Evolutionary conservation across 352 stramenopile species (phyloP), one percentile per base, ranked within the genome.

Genomic region (Phytophthora europaea): DNA sequence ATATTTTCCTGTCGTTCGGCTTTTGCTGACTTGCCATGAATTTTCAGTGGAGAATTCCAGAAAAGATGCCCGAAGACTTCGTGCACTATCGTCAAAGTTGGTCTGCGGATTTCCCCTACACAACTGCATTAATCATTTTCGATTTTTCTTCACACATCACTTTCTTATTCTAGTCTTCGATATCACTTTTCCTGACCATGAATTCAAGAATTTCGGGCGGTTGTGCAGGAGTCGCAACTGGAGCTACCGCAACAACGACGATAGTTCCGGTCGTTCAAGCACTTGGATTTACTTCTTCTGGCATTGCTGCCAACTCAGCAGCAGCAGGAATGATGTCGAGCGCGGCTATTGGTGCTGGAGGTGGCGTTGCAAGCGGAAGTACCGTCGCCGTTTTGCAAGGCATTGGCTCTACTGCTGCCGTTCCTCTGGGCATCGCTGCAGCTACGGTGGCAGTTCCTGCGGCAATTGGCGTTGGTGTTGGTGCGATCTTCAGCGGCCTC

Each of bases 391-490:
- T 50, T n/a, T 22, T 50, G 43, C 43, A 50, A 9, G 18, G 15
- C 8, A 50, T 50, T 20, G 43, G 43, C 4, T 6, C 43, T 12
- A 22, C 43, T 50, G 43, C 0, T 20, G 7, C 43, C 16, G 45
- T 64, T 3, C 45, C 55, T 6, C 10, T 65, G 16, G 64, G 43
- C 1, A 47, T 71, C 43, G 55, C 54, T 15, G 64, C 54, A 22
- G 43, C 34, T 6, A 68, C 51, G 9, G 53, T 63, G 9, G 64
- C 31, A 34, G 45, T 20, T 4, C 53, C 64, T 16, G 45, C 43
- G 15, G 54, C 43, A 15, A 47, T 65, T 13, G 53, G 38, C 13
- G 4, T 59, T 1, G 53, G 63, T 18, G 45, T 63, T 2, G 28
- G 22, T 3, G 45, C 9, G n/a, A 38, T 61, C 38, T 15, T 55